Evolutionary conservation across 768 basidiomycete species (phyloP).

Genomic region (Multifurca ochricompacta): DNA sequence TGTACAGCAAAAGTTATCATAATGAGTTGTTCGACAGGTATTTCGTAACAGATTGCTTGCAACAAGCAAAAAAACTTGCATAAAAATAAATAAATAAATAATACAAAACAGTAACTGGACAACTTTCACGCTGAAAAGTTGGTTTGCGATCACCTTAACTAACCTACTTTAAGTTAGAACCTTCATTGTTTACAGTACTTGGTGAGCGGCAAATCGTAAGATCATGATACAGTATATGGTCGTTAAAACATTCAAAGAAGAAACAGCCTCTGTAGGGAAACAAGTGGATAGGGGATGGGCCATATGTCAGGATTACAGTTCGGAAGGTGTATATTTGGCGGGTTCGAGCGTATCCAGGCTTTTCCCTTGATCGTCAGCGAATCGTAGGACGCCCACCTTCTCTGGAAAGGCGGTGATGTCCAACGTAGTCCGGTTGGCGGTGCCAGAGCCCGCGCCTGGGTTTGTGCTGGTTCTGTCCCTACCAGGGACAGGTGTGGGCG

Average conservation of each 20-base stretch:
- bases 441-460: neutral
- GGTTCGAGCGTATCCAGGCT: neutral
- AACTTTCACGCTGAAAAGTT: too few species aligned
- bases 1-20: too few species aligned
- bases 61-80: too few species aligned
- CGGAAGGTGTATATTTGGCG: neutral
- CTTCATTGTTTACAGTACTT: too few species aligned
- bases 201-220: too few species aligned
- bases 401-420: neutral
- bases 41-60: too few species aligned
- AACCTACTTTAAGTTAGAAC: too few species aligned
- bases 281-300: neutral
- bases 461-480: neutral
- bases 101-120: too few species aligned
- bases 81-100: too few species aligned
- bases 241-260: neutral
- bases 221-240: neutral
- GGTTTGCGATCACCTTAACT: too few species aligned
- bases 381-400: neutral
- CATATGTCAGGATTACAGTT: neutral
- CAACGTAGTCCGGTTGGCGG: neutral
- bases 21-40: too few species aligned
- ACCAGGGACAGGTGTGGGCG: neutral
- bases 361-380: neutral
- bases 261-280: neutral